Evolutionary conservation across 192 early-diverging fungal genomes (phyloP).

Genomic region (Coemansia sp.): DNA sequence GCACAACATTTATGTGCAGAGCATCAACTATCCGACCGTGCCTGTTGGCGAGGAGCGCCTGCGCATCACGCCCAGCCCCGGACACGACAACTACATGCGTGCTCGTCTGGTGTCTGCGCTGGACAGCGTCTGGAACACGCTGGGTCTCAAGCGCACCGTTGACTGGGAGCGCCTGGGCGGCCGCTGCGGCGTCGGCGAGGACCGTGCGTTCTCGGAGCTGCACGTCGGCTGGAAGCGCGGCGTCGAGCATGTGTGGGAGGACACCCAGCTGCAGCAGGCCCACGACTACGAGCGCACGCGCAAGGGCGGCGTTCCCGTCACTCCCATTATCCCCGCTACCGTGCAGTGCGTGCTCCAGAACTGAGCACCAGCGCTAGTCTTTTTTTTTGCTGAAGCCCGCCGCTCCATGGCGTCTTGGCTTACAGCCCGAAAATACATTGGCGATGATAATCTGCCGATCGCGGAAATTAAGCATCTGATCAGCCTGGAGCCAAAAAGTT

Average conservation of each 20-base stretch:
- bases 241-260: constrained; percentile 48
- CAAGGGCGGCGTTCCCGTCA: constrained; percentile 41
- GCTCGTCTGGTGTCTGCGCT: constrained; percentile 79
- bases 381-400: background rate
- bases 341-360: constrained; percentile 46
- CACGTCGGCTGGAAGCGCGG: constrained; percentile 50
- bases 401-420: no score
- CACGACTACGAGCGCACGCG: constrained; percentile 37
- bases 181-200: constrained; percentile 79
- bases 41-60: constrained; percentile 92
- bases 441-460: no score
- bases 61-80: constrained; percentile 96
- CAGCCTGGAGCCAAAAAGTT: no score
- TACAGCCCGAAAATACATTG: no score
- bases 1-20: constrained; percentile 95
- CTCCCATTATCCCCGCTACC: constrained; percentile 40
- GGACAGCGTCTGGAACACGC: constrained; percentile 80
- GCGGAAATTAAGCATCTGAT: no score
- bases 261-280: constrained; percentile 49
- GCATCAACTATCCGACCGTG: constrained; percentile 98
- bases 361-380: constrained; percentile 1
- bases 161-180: constrained; percentile 88
- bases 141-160: constrained; percentile 74
- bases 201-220: constrained; percentile 35
- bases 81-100: constrained; percentile 80